Base-by-base conservation (phyloP, 2,329 filamentous ascomycete species). In the Botrytis galanthina region DNA sequence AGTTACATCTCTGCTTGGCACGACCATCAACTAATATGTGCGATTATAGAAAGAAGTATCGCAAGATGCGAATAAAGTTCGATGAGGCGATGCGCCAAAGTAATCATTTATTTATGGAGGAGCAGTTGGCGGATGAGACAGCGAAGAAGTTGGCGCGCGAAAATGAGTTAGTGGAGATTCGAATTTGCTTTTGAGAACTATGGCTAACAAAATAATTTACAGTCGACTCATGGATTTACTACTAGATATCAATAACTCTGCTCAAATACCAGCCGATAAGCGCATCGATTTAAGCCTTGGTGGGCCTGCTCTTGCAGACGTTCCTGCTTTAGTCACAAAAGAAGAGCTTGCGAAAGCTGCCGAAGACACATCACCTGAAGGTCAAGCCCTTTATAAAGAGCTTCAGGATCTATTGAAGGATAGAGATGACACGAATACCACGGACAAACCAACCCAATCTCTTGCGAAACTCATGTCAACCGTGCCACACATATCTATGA, bases 21-120 rank as follows among this genome's bases (percentile, higher is more conserved):
- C 8, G 6, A 37, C 29, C 32, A 46, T 37, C 39, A 63, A 71
- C 78, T 81, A 76, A 80, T 67, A 73, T 72, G 67, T 32, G 89
- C 80, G 92, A 89, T 62, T 92, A 87, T 86, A 94, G 93, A 88
- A 97, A 97, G 85, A 99, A 99, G 86, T 99, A 97, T 83, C 92
- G 92, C 79, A 97, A 97, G 87, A 93, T 96, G 90, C 91, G 92
- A 83, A 87, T 92, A 81, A 86, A 87, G 42, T 97, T 96, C 80
- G 92, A 96, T 78, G 86, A 90, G 69, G 90, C 89, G 79, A 93
- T 95, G 88, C 88, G 91, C 73, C 90, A 93, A 77, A 93, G 93
- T 81, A 96, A 97, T 83, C 88, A 91, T 72, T 87, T 96, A 74
- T 96, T 96, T 83, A 90, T 90, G 78, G 87, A 93, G 72, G 94